Evolutionary conservation across 345 rosid species (phyloP).

Genomic region (Citrus cavaleriei): DNA sequence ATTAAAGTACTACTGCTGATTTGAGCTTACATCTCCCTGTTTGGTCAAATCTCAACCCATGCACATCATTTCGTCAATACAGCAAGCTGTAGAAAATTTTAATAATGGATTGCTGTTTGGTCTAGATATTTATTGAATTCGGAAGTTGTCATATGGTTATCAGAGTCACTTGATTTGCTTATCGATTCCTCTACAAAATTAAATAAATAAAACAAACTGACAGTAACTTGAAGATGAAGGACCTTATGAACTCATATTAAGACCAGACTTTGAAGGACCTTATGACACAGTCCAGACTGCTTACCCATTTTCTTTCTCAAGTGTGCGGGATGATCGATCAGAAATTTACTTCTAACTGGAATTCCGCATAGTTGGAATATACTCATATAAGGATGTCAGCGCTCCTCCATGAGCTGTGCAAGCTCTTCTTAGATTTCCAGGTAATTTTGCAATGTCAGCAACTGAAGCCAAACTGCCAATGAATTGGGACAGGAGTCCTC

Average conservation of each 20-base stretch:
- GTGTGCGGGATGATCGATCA: background rate
- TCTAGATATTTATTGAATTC: background rate
- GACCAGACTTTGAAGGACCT: too few relatives aligned
- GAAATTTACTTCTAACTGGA: background rate
- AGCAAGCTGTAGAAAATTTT: too few relatives aligned
- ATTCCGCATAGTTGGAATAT: background rate
- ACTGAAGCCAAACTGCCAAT: slow-evolving; percentile 65
- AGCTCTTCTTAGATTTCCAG: slow-evolving; percentile 67
- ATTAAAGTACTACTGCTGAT: background rate
- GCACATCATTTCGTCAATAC: background rate
- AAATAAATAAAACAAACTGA: too few relatives aligned
- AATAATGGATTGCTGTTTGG: background rate
- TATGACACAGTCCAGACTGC: background rate
- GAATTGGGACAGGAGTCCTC: slow-evolving; percentile 71
- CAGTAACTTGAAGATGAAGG: too few relatives aligned
- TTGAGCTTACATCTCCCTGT: background rate
- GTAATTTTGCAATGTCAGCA: slow-evolving; percentile 46
- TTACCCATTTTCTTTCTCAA: background rate
- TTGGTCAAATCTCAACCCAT: background rate
- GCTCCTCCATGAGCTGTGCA: slow-evolving; percentile 71
- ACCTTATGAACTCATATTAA: too few relatives aligned
- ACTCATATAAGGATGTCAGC: slow-evolving; percentile 35
- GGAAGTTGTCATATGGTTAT: background rate
- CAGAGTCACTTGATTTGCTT: background rate
- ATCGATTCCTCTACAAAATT: background rate